Base-by-base conservation (phyloP, 192 early-diverging fungal genomes). In the Coemansia sp. region DNA sequence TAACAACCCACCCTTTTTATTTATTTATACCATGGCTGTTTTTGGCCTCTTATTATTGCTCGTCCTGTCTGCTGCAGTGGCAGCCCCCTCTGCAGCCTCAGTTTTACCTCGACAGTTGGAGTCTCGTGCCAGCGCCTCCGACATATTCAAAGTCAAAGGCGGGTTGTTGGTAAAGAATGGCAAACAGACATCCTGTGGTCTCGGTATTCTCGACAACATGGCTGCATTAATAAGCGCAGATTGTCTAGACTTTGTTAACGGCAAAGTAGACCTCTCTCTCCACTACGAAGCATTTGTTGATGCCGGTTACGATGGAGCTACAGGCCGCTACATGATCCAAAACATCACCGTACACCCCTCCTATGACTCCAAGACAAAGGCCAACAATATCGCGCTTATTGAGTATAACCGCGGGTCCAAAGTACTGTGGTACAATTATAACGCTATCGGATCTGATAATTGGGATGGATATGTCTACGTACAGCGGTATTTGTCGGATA, bases 321-420 rank as follows among this genome's bases (percentile, higher is more conserved):
- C 63, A 0, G 62, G 21, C 2, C 31, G 46, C 2, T 58, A 63
- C 67, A 39, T 15, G 0, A 42, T 71, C 2, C 48, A 36, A 15
- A 45, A 66, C 6, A 51, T 78, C 11, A 60, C 67, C 5, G 76
- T 78, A 19, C 76, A 78, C 34, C 76, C 76, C 0, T 8, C n/a
- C 0, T 78, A 72, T 42, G 32, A 67, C 64, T 12, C 66, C 1
- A 21, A 15, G 5, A 69, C 67, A 21, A 69, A 70, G 59, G 71
- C 76, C 36, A 78, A 78, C 51, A 78, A 78, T 36, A 58, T 78
- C 19, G 76, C 76, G 0, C 3, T 73, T 15, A 17, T 78, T 6
- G 57, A 69, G 42, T 78, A 61, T 37, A 69, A 72, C 53, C 50
- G 29, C 0, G 62, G 53, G 1, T 46, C 21, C 41, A 32, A 50